Base-by-base conservation (phyloP, 768 basidiomycete species). In the Glaciozyma antarctica region DNA sequence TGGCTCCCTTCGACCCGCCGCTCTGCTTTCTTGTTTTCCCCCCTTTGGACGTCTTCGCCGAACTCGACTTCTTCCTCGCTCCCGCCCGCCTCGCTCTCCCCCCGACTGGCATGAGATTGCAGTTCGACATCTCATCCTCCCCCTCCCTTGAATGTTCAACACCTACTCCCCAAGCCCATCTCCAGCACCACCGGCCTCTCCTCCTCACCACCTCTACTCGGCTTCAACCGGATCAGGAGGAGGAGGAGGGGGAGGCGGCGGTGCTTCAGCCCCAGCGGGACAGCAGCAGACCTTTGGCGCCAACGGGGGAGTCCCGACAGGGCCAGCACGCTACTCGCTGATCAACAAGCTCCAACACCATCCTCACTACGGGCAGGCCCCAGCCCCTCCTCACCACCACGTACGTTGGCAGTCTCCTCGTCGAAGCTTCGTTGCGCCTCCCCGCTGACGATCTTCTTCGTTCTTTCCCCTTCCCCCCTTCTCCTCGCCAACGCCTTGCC, bases 321-420 rank as follows among this genome's bases (percentile, higher is more conserved):
- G 53, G 1, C 53, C 53, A 32, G 51, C 58, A 3, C 10, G 65
- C 26, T 70, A 66, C 57, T 64, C 62, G 22, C 54, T 70, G n/a
- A 19, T 70, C 24, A 69, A 58, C 61, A 65, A 65, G 44, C 58
- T 69, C 6, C 68, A 65, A 52, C 62, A 60, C 45, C 53, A 54
- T 24, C 62, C 49, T 3, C 67, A 64, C 47, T 52, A 64, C 58
- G 61, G 47, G 21, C 67, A 68, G 21, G 34, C 38, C 47, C 63
- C 55, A 38, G 43, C 44, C 9, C 68, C 64, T 52, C 57, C 38
- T 38, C 65, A 59, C 5, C 64, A 66, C 60, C 68, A 66, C 53
- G 68, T 70, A n/a, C 41, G 65, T 45, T 7, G 34, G 38, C 26
- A 24, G 28, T 32, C 21, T 21, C 53, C 10, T 30, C 32, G 53